These are phyloP conservation scores for Rubroboletus pulcherrimus DNA, from an alignment of 768 basidiomycete species.

Conservation along the genomic window DNA sequence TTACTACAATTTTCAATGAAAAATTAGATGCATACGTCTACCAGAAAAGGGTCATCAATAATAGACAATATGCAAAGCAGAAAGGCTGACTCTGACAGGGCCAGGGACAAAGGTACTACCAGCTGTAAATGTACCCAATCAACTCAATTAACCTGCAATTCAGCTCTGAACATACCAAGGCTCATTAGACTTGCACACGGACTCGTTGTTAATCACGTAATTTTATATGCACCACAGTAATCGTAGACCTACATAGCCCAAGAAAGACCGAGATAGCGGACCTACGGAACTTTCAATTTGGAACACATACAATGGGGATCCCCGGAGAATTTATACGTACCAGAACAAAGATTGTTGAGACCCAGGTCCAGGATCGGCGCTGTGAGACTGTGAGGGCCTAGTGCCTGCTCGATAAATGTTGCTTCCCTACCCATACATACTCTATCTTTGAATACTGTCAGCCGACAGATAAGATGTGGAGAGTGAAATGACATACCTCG, in stretches of 20 bases:
- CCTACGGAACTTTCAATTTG: background rate
- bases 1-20: too few species aligned
- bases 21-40: background rate
- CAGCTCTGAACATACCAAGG: background rate
- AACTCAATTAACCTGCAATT: background rate
- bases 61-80: too few species aligned
- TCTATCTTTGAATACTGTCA: conserved; percentile 2
- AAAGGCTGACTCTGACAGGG: background rate
- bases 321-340: background rate
- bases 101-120: background rate
- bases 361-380: conserved; percentile 5
- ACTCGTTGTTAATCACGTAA: too few species aligned
- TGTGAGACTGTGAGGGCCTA: background rate
- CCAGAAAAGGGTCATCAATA: too few species aligned
- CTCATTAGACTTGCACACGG: background rate
- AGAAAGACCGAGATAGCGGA: background rate
- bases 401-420: too few species aligned
- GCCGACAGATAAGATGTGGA: too few species aligned
- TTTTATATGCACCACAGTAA: background rate
- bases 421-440: conserved; percentile 11
- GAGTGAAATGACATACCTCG: background rate
- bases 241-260: background rate
- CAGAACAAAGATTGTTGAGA: conserved; percentile 7
- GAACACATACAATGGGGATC: background rate
- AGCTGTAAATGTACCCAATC: background rate